Evolutionary conservation across 129 eudicot species (phyloP).

Genomic region (Silybum marianum): DNA sequence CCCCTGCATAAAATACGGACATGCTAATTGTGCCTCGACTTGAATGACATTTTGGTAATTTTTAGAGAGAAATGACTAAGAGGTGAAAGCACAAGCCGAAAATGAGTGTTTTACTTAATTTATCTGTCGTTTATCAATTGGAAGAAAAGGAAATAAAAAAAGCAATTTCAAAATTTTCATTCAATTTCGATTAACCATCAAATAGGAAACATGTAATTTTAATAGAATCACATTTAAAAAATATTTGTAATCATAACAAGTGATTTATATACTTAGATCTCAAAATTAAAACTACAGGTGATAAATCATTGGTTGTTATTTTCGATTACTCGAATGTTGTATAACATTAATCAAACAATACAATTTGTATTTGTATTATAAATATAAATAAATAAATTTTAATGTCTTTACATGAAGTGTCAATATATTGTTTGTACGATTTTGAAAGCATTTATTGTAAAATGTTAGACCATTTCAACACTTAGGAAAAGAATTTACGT

Average conservation of each 20-base stretch:
- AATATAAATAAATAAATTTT: neutral
- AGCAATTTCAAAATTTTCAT: too few relatives aligned
- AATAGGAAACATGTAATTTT: neutral
- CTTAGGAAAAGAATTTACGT: neutral
- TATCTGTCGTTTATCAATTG: neutral
- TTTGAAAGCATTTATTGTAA: neutral
- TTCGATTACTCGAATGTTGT: neutral
- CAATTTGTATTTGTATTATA: neutral
- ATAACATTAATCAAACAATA: neutral
- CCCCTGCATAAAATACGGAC: too few relatives aligned
- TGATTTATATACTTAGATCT: neutral
- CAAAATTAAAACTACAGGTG: too few relatives aligned
- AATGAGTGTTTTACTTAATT: too few relatives aligned
- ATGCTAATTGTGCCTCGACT: too few relatives aligned
- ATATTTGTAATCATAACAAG: too few relatives aligned
- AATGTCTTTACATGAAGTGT: neutral
- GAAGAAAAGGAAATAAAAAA: too few relatives aligned
- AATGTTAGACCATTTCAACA: slow-evolving; percentile 14
- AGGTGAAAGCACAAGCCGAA: too few relatives aligned
- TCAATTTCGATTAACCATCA: neutral
- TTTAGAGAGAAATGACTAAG: too few relatives aligned
- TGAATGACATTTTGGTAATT: too few relatives aligned
- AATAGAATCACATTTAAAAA: too few relatives aligned
- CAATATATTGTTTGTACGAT: neutral
- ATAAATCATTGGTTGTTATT: neutral